Base-by-base conservation (phyloP, 2,329 filamentous ascomycete species). In the Diaporthe ampelina region DNA sequence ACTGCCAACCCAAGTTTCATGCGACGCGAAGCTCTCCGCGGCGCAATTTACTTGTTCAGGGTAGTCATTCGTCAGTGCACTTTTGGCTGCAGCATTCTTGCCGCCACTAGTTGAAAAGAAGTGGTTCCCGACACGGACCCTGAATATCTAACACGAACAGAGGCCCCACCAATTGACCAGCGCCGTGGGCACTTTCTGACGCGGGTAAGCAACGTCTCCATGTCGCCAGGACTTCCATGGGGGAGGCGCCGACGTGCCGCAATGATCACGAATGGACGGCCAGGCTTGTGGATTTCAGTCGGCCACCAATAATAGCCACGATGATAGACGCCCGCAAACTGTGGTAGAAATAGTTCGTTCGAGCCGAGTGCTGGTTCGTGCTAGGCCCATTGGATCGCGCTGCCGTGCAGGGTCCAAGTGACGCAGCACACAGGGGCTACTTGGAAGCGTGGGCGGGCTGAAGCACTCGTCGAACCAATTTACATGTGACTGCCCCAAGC, bases 371-470 rank as follows among this genome's bases (percentile, higher is more conserved):
- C 21, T 15, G 17, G 56, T 61, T 54, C 48, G 21, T 35, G 17
- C 29, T 21, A 52, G 32, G 9, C 63, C 63, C 24, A 54, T 54
- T 68, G 48, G 32, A 26, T 40, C 50, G 5, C 63, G 40, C 52
- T 70, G 50, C 24, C 35, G 67, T 70, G 65, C 59, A 52, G 59
- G 52, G 52, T 67, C 59, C 59, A 50, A 40, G 48, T 74, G 65
- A 73, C 57, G 68, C 63, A 70, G 29, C 43, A 50, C 35, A 50
- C 19, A 40, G 52, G 32, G 67, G 37, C 65, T 29, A 59, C 63
- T 58, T 35, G 24, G 17, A 43, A 19, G 40, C 40, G 19, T 43
- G 40, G 40, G 26, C 45, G 43, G 43, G 48, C 45, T 70, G 24
- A 65, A 43, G 63, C 63, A n/a, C 32, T 54, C 32, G 48, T 40